Conservation (phyloP, 2,329 filamentous ascomycete genomes). For the Phialophora macrospora region DNA sequence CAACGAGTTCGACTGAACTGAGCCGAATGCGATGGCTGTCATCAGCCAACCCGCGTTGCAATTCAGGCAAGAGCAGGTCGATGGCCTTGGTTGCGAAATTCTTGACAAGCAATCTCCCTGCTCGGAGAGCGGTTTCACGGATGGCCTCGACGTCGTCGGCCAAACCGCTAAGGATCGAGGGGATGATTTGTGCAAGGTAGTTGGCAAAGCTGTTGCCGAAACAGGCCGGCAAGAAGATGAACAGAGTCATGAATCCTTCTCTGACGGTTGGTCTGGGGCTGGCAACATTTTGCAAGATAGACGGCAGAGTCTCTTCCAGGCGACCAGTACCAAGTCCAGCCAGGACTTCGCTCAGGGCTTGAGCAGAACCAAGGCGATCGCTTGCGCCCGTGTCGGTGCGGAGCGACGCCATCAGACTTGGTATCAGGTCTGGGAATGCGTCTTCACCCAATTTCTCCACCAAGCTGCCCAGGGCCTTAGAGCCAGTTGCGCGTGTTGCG, state of each 20-base stretch:
- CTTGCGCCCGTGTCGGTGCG: conserved; percentile 97
- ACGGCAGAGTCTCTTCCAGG: conserved; percentile 92
- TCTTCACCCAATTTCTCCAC: conserved; percentile 98
- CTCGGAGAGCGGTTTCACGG: conserved; percentile 91
- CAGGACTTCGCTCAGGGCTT: conserved; percentile 94
- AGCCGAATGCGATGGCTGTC: conserved; percentile 97
- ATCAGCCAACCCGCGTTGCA: conserved; percentile 95
- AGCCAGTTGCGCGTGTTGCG: conserved; percentile 92
- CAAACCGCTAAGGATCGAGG: conserved; percentile 88
- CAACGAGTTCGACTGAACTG: conserved; percentile 96
- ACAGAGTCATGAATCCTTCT: conserved; percentile 99
- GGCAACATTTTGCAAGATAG: conserved; percentile 92
- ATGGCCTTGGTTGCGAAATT: conserved; percentile 96
- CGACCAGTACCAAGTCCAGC: conserved; percentile 90
- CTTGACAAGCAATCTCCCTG: conserved; percentile 92
- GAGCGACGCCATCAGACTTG: conserved; percentile 94
- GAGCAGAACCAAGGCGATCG: conserved; percentile 92
- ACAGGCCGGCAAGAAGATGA: conserved; percentile 98
- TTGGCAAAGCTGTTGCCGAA: conserved; percentile 98
- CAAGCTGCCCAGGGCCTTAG: conserved; percentile 92
- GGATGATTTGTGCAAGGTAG: conserved; percentile 94
- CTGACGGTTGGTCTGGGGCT: conserved; percentile 88
- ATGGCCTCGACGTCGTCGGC: conserved; percentile 97
- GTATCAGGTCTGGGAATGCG: conserved; percentile 93
- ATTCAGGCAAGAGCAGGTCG: conserved; percentile 88